phyloP scores from a whole-genome alignment of 129 eudicot species.

The Arctium minus region DNA sequence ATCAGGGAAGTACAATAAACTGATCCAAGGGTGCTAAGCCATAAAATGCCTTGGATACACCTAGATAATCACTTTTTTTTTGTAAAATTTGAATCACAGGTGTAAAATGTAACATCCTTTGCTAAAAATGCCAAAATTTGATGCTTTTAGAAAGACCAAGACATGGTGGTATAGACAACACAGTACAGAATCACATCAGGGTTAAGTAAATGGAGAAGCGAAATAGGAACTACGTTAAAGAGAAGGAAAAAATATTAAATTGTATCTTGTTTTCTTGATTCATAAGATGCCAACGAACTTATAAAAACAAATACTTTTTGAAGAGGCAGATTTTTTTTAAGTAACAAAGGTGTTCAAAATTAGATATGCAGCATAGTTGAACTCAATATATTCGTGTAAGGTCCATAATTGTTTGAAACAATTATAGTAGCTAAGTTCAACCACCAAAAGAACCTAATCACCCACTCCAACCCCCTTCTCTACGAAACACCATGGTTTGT shows the following conservation, averaged over 20 bases:
- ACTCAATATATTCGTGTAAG: not conserved
- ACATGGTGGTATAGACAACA: not conserved
- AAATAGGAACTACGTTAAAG: not conserved
- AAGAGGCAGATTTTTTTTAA: not conserved
- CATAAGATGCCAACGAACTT: conserved; percentile 5
- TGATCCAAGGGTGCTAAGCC: not conserved
- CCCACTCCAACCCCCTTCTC: not conserved
- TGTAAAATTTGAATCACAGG: not conserved
- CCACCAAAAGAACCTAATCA: not conserved
- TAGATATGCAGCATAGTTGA: not conserved
- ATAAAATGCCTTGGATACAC: not conserved
- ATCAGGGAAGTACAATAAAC: not conserved
- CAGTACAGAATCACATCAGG: not conserved
- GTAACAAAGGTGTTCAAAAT: not conserved
- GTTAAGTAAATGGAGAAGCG: not conserved
- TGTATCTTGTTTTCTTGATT: not conserved
- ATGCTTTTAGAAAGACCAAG: not conserved
- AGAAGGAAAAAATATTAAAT: not conserved
- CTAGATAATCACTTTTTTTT: not conserved
- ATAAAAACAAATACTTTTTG: not conserved
- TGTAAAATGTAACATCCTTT: not conserved
- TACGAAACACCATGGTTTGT: not conserved
- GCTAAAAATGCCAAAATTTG: not conserved
- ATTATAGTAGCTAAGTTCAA: not conserved
- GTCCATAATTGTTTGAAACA: not conserved